Base-by-base conservation (phyloP, 257 asterid genomes). In the Scutellaria barbata region DNA sequence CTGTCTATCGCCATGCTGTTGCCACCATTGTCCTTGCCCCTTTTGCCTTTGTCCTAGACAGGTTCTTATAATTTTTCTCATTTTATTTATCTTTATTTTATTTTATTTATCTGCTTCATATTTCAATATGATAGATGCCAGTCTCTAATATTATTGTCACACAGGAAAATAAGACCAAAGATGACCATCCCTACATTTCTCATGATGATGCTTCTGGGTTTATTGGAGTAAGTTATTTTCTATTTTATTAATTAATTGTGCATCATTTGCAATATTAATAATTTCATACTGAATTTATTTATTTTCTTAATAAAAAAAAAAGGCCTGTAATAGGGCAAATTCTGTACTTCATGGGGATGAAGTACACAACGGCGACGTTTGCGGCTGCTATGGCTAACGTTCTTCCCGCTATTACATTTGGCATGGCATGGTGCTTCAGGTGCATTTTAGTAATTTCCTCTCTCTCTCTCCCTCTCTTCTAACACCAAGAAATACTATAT, bases 321-420 rank as follows among this genome's bases (percentile, higher is more conserved):
- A 93, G 99, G 87, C 98, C 99, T 0, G 99, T 95, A 5, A 89
- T 92, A 45, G 99, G 92, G 60, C 99, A 95, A 73, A 95, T 89
- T 78, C 89, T 95, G 62, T 95, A 92, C 80, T 89, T 87, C 79
- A 54, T 95, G 81, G 99, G 99, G 65, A 82, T 95, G 97, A 95
- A 89, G 72, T 84, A 85, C 81, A 95, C 99, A 39, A 95, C 97
- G 10, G 98, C 98, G 18, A 95, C 99, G 22, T 95, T 95, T 83
- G 98, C 97, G n/a, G 93, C 92, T n/a, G 98, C 99, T 14, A 92
- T 95, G 99, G 75, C 84, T 25, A 95, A 95, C 74, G 83, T 95
- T 59, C 97, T 95, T 72, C 99, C 99, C 0, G 99, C 99, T 33
- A 83, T 95, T 52, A 92, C 99, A 40, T 95, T 95, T 74, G 37